Evolutionary conservation across 2,329 filamentous ascomycete species (phyloP), one percentile per base, ranked within the genome.

Genomic region (Sordariomycetes sp.): DNA sequence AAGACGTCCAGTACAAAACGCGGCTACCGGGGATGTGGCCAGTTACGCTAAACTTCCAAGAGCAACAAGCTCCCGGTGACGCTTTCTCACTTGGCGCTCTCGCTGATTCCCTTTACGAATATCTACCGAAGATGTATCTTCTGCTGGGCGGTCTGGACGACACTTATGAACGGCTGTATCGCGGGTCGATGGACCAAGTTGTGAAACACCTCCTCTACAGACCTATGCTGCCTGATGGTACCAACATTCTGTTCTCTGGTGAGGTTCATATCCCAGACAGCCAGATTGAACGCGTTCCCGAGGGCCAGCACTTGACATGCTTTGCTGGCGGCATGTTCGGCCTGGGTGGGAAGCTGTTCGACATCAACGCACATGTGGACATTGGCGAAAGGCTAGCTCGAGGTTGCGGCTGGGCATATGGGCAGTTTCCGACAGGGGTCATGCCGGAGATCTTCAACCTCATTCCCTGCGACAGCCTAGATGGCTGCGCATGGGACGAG

Each of bases 291-390:
- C 51, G 57, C 12, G 64, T 47, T 10, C 48, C 60, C 5, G 55
- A 63, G 40, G 53, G 52, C 14, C 72, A 75, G 32, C 79, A 83
- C 50, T 55, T 81, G 4, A 66, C 68, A 4, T 83, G 79, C 50
- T 84, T 81, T 47, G 64, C 70, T 4, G 79, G 79, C 5, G 79
- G 76, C n/a, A 76, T 80, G 68, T 71, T 80, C 26, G 79, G 63
- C 8, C 65, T 83, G 29, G 75, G 68, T 12, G 71, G 76, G 2
- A 72, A 68, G 33, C 57, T 82, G 17, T 73, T 82, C 41, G 55
- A 63, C 32, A 62, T 67, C 2, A 60, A 63, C 0, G 61, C 70
- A 3, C 73, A 82, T 24, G 54, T 82, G 7, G 58, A 66, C 4
- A 63, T 73, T 18, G 79, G 74, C 3, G 59, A 64, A 32, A 70